Percentiles rank a stretch among this genome's conserved stretches.
These are phyloP conservation scores for Plectosphaerella plurivora DNA, from an alignment of 2,329 filamentous ascomycete genomes.

Conservation along the genomic window DNA sequence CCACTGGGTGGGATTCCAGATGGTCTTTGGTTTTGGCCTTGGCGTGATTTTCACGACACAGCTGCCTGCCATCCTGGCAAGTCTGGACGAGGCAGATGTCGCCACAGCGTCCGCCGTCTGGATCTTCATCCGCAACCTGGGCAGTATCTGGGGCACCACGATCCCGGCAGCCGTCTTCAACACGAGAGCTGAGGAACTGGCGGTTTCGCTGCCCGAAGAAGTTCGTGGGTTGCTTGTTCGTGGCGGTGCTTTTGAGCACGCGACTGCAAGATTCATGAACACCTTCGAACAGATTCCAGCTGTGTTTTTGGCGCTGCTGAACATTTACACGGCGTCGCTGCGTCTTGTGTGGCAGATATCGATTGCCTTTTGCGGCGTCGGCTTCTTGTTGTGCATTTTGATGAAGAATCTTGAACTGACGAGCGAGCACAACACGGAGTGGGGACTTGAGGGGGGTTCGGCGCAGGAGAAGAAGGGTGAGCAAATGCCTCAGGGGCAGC, in stretches of 20 bases:
- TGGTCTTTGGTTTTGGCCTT: constrained; percentile 31
- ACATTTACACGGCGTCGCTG: constrained; percentile 10
- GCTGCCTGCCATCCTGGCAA: constrained; percentile 38
- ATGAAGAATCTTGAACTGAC: constrained; percentile 10
- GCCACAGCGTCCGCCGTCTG: constrained; percentile 33
- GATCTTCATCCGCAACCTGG: constrained; percentile 42
- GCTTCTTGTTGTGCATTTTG: constrained; percentile 14
- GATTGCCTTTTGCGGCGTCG: constrained; percentile 19
- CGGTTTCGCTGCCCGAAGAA: constrained; percentile 7
- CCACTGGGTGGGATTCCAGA: constrained; percentile 36
- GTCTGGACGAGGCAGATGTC: constrained; percentile 28
- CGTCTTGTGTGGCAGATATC: constrained; percentile 18
- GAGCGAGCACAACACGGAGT: no score
- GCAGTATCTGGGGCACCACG: constrained; percentile 39
- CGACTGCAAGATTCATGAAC: constrained; percentile 14
- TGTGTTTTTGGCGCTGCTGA: constrained; percentile 10
- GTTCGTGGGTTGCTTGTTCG: constrained; percentile 6
- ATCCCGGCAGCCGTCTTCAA: constrained; percentile 36
- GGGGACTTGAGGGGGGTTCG: no score
- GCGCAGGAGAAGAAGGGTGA: no score
- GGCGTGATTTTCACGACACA: constrained; percentile 36
- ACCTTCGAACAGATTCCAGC: constrained; percentile 4
- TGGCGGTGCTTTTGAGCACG: constrained; percentile 19
- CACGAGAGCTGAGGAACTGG: constrained; percentile 12
- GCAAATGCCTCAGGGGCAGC: no score